Evolutionary conservation across 495 filamentous ascomycete genomes (phyloP).

Genomic region (Penicillium cinerascens): DNA sequence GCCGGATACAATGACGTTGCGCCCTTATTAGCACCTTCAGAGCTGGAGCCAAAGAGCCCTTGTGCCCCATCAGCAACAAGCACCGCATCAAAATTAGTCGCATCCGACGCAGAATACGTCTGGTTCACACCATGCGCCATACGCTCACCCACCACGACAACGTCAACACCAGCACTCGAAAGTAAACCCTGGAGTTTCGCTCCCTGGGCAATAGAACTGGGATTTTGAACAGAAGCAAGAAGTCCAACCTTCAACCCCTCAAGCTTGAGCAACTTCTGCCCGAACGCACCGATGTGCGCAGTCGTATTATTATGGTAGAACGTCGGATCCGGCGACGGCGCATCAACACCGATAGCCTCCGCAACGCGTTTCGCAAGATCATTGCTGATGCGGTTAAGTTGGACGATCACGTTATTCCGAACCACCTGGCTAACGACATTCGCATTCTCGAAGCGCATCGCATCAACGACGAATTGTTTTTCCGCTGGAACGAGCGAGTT

Average conservation of each 20-base stretch:
- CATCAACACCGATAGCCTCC: slow-evolving; percentile 53
- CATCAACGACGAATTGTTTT: slow-evolving; percentile 75
- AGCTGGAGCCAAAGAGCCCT: slow-evolving; percentile 43
- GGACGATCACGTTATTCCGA: slow-evolving; percentile 56
- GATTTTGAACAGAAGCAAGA: slow-evolving; percentile 47
- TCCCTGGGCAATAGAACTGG: slow-evolving; percentile 44
- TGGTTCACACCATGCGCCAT: slow-evolving; percentile 56
- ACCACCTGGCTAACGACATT: slow-evolving; percentile 56
- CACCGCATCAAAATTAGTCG: slow-evolving; percentile 68
- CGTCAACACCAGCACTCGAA: slow-evolving; percentile 44
- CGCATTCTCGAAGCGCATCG: slow-evolving; percentile 69
- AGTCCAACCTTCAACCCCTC: slow-evolving; percentile 66
- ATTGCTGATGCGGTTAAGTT: slow-evolving; percentile 69
- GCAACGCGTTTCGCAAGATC: slow-evolving; percentile 67
- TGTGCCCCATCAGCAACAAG: slow-evolving; percentile 58
- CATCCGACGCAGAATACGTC: slow-evolving; percentile 69
- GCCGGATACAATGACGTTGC: slow-evolving; percentile 58
- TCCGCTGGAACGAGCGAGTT: slow-evolving; percentile 69
- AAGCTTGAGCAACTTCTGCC: slow-evolving; percentile 53
- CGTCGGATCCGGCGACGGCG: slow-evolving; percentile 54
- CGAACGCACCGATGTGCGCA: slow-evolving; percentile 57
- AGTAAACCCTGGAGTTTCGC: slow-evolving; percentile 45
- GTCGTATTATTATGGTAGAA: slow-evolving; percentile 74
- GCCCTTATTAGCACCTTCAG: slow-evolving; percentile 19
- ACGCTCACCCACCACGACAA: slow-evolving; percentile 61